A percentile compares a stretch with the other conserved stretches of the same genome.
Evolutionary conservation across 768 basidiomycete species (phyloP).

Genomic region (Tephrocybe sp.): DNA sequence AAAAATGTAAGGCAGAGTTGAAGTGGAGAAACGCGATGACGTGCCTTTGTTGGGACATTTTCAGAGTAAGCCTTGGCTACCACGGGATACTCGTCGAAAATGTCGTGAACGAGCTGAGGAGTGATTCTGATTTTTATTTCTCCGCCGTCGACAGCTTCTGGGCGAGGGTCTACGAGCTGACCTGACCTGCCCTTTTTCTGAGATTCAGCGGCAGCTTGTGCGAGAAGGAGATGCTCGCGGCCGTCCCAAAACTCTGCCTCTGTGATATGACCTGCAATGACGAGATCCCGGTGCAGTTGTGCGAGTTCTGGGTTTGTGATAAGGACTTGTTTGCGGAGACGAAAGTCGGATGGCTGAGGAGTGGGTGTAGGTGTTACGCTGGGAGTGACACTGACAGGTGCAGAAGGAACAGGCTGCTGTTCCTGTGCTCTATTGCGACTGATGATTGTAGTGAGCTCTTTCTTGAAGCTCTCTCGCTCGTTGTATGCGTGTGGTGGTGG

Average conservation of each 20-base stretch:
- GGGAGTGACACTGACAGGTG: constrained; percentile 25
- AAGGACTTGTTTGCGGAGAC: constrained; percentile 76
- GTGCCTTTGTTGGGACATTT: constrained; percentile 85
- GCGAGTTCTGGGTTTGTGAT: constrained; percentile 76
- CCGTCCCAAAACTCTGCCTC: constrained; percentile 98
- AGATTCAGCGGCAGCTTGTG: constrained; percentile 69
- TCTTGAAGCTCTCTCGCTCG: constrained; percentile 84
- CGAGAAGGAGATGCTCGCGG: constrained; percentile 80
- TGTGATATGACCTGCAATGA: constrained; percentile 78
- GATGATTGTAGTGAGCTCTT: constrained; percentile 73
- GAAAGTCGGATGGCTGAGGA: constrained; percentile 57
- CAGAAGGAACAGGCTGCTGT: constrained; percentile 13
- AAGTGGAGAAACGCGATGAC: constrained; percentile 13
- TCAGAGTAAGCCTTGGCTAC: constrained; percentile 90
- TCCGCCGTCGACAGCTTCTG: constrained; percentile 78
- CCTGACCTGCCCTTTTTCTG: constrained; percentile 83
- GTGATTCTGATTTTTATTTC: constrained; percentile 90
- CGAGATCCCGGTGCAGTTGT: constrained; percentile 82
- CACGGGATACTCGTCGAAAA: constrained; percentile 97
- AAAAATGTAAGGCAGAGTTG: neutral
- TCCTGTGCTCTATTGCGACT: constrained; percentile 58
- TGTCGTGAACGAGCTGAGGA: constrained; percentile 89
- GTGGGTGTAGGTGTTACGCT: constrained; percentile 28
- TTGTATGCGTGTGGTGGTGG: constrained; percentile 57
- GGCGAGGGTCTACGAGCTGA: constrained; percentile 84